Conservation (phyloP, 345 rosid genomes). For the Gossypium herbaceum region DNA sequence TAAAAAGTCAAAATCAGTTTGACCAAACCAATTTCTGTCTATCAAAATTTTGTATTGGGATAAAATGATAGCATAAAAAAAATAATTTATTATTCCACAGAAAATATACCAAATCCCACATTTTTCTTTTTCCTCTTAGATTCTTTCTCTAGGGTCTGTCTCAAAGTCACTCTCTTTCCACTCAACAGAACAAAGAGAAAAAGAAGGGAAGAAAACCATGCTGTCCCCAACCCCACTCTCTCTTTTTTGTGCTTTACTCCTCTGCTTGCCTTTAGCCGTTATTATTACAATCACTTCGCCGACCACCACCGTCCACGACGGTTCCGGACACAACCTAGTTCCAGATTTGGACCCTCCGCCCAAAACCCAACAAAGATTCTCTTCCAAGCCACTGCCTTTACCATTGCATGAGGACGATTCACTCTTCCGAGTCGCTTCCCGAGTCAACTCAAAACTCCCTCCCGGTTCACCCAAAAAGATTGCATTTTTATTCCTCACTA, state of each 20-base stretch:
- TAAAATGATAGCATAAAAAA: too few relatives aligned
- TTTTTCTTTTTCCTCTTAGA: neutral
- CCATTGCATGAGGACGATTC: slow-evolving; percentile 41
- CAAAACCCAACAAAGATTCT: neutral
- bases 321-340: slow-evolving; percentile 5
- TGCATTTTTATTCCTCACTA: slow-evolving; percentile 74
- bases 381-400: slow-evolving; percentile 16
- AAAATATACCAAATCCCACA: neutral
- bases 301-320: slow-evolving; percentile 20
- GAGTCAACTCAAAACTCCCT: slow-evolving; percentile 37
- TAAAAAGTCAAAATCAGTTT: too few relatives aligned
- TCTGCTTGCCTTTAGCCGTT: slow-evolving; percentile 60
- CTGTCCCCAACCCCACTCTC: slow-evolving; percentile 47
- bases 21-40: too few relatives aligned
- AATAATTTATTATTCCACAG: too few relatives aligned
- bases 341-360: slow-evolving; percentile 13
- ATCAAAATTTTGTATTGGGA: too few relatives aligned
- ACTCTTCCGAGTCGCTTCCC: slow-evolving; percentile 46
- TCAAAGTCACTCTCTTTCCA: neutral
- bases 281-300: slow-evolving; percentile 46
- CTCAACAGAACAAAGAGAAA: neutral
- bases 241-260: slow-evolving; percentile 54
- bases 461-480: slow-evolving; percentile 41
- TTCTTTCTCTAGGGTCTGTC: neutral
- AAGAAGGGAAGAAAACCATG: slow-evolving; percentile 3